Evolutionary conservation across 768 basidiomycete species (phyloP), one percentile per base, ranked within the genome.

Genomic region (Mycena olivaceomarginata): DNA sequence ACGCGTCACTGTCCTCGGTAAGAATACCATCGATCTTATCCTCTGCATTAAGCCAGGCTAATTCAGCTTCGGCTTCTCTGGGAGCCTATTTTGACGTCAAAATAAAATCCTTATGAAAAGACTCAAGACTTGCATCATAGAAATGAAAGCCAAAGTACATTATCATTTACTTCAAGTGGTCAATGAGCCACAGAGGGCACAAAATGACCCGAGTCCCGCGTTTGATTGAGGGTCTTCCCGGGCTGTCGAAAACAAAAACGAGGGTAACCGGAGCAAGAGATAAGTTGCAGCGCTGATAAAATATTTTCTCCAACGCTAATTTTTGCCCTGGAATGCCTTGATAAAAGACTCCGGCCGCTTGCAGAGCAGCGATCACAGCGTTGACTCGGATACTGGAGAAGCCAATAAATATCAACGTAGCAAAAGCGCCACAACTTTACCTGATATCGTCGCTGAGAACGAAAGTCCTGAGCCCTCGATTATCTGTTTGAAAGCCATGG

Each of bases 211-310:
- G 48, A 5, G 11, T 56, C 5, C 64, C 72, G 43, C 72, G 63
- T 60, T 73, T 73, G 20, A 73, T 22, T 10, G 39, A 13, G 1
- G 63, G 72, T 10, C 72, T 46, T 1, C 62, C 39, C 41, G 62
- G 62, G 39, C 62, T 39, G 18, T 63, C 62, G 62, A 63, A 63
- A 12, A 73, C 51, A 40, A 73, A 73, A 4, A 73, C 63, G 16
- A 46, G 12, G 15, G 46, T 66, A 25, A 73, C 18, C 5, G 72
- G 63, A 4, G 72, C 72, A 7, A 43, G 53, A 13, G 63, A 67
- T 5, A 37, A 57, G 5, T 41, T 41, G 39, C 63, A 65, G 39
- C 67, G 57, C n/a, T 71, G 41, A n/a, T 48, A 45, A 25, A 67
- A 46, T 1, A 51, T 7, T 31, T 46, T 51, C 22, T 46, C 25